A percentile compares a stretch with the other conserved stretches of the same genome.
Evolutionary conservation across 495 filamentous ascomycete species (phyloP).

Genomic region (Bathelium albidoporum): DNA sequence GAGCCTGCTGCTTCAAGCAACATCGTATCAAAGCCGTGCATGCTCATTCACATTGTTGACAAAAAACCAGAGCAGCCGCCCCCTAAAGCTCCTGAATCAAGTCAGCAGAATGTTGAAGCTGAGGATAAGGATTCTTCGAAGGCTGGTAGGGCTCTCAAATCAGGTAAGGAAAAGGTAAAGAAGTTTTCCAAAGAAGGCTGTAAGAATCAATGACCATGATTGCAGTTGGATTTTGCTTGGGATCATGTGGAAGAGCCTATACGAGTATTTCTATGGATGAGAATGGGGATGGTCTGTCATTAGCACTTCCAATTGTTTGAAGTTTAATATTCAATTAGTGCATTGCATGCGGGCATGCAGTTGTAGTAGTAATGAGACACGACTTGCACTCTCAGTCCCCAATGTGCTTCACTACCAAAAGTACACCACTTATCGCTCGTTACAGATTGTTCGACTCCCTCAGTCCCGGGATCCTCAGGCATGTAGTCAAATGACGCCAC

Average conservation of each 20-base stretch:
- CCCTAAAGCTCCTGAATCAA: neutral
- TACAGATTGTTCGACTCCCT: neutral
- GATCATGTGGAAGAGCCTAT: neutral
- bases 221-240: neutral
- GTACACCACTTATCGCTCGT: neutral
- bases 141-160: neutral
- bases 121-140: neutral
- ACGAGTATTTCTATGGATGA: neutral
- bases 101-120: neutral
- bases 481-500: neutral
- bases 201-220: neutral
- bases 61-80: neutral
- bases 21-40: neutral
- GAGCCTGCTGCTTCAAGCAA: neutral
- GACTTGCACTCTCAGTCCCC: neutral
- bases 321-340: neutral
- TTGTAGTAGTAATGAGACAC: constrained; percentile 1
- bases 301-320: neutral
- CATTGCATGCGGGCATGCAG: constrained; percentile 4
- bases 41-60: constrained; percentile 1
- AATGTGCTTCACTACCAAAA: neutral
- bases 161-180: neutral
- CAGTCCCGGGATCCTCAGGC: neutral
- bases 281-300: neutral
- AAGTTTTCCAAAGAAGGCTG: neutral